phyloP scores from a whole-genome alignment of 805 yeast genomes.

The Saccharomyces mikatae region DNA sequence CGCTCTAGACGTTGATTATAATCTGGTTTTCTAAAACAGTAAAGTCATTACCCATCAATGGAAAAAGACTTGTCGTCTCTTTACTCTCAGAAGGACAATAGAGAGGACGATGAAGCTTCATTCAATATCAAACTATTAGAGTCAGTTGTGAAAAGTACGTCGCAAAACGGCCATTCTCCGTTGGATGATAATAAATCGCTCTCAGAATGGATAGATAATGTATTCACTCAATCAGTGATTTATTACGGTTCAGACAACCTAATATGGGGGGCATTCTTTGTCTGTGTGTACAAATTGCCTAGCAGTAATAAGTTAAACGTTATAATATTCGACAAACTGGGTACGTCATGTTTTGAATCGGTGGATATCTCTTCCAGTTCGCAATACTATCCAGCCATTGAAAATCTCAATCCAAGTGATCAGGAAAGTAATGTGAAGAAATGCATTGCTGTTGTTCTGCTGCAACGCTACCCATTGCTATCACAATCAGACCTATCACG shows the following conservation, averaged over 20 bases:
- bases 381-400: conserved; percentile 70
- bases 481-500: conserved; percentile 18
- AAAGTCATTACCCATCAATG: not conserved
- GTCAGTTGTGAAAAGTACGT: not conserved
- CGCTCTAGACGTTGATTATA: not conserved
- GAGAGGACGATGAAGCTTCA: not conserved
- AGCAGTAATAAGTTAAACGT: conserved; percentile 40
- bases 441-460: conserved; percentile 65
- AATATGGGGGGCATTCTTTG: conserved; percentile 25
- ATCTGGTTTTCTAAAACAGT: not conserved
- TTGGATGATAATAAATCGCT: not conserved
- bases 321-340: conserved; percentile 54
- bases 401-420: conserved; percentile 47
- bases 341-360: conserved; percentile 51
- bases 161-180: not conserved
- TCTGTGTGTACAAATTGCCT: conserved; percentile 17
- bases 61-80: not conserved
- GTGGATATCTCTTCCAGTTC: conserved; percentile 54
- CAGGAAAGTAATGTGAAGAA: conserved; percentile 54
- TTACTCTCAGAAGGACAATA: not conserved
- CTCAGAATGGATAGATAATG: conserved; percentile 13
- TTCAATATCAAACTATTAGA: not conserved
- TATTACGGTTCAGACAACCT: conserved; percentile 22
- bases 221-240: conserved; percentile 19
- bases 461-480: conserved; percentile 59